phyloP scores from a whole-genome alignment of 805 yeast genomes.

The Tetrapisispora arboricola region DNA sequence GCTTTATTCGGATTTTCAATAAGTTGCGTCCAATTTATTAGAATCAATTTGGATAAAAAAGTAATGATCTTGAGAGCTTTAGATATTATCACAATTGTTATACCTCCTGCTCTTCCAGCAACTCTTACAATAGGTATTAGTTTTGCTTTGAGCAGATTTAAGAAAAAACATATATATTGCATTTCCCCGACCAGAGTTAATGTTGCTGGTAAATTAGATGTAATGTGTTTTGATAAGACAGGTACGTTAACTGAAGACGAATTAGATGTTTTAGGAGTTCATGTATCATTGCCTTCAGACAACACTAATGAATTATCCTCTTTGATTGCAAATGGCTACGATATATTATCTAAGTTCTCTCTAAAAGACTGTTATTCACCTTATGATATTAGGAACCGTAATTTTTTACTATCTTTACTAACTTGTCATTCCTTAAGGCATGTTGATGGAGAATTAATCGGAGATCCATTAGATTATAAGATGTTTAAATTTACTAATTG shows the following conservation, averaged over 20 bases:
- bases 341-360: slow-evolving; percentile 21
- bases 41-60: slow-evolving; percentile 57
- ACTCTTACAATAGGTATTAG: slow-evolving; percentile 94
- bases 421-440: slow-evolving; percentile 81
- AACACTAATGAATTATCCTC: slow-evolving; percentile 20
- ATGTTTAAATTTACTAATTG: slow-evolving; percentile 89
- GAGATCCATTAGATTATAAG: slow-evolving; percentile 88
- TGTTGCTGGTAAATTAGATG: slow-evolving; percentile 90
- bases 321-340: slow-evolving; percentile 15
- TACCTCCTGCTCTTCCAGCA: slow-evolving; percentile 98
- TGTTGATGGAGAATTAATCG: slow-evolving; percentile 71
- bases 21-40: slow-evolving; percentile 73
- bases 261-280: slow-evolving; percentile 72
- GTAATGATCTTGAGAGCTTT: slow-evolving; percentile 79
- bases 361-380: slow-evolving; percentile 25
- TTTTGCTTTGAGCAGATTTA: slow-evolving; percentile 73
- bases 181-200: slow-evolving; percentile 91
- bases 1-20: slow-evolving; percentile 78
- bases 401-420: slow-evolving; percentile 31
- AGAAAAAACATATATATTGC: slow-evolving; percentile 64
- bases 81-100: slow-evolving; percentile 91
- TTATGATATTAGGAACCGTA: slow-evolving; percentile 20
- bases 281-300: slow-evolving; percentile 21
- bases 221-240: slow-evolving; percentile 89
- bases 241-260: slow-evolving; percentile 98